Conservation (phyloP, 768 basidiomycete genomes). For the Suillus plorans region DNA sequence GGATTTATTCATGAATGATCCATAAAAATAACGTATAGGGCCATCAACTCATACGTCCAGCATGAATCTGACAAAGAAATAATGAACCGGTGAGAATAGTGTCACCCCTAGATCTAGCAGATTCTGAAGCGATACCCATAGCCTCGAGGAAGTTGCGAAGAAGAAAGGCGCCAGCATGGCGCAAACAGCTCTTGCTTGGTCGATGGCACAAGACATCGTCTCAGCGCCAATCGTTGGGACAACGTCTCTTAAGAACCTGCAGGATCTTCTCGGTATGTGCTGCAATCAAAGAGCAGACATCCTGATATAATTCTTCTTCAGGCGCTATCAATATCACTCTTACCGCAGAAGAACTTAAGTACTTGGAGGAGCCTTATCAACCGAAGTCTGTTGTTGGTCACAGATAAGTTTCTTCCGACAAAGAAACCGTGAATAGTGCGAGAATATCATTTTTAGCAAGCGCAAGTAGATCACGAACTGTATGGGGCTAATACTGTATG, state of each 20-base stretch:
- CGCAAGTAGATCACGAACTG: background rate
- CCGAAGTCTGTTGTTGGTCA: conserved; percentile 49
- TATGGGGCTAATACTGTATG: background rate
- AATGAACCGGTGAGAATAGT: conserved; percentile 35
- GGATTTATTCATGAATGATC: background rate
- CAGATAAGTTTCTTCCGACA: conserved; percentile 15
- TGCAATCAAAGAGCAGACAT: background rate
- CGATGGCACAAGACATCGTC: conserved; percentile 45
- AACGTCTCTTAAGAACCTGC: conserved; percentile 49
- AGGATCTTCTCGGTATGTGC: conserved; percentile 47
- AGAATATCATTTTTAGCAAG: background rate
- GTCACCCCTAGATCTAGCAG: conserved; percentile 9
- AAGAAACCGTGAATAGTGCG: background rate
- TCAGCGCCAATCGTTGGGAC: conserved; percentile 61
- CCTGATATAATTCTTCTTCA: conserved; percentile 11
- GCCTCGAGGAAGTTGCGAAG: conserved; percentile 57
- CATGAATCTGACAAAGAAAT: conserved; percentile 37
- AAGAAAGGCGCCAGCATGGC: conserved; percentile 55
- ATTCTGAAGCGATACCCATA: conserved; percentile 17
- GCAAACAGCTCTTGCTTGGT: conserved; percentile 56
- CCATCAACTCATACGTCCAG: conserved; percentile 19
- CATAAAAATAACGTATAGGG: conserved; percentile 4
- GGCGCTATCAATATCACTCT: conserved; percentile 48
- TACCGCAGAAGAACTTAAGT: conserved; percentile 54
- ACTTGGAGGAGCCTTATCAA: conserved; percentile 54